Evolutionary conservation across 1,284 basidiomycete genomes (phyloP), one percentile per base, ranked within the genome.

Genomic region (Xanthoconium separans): DNA sequence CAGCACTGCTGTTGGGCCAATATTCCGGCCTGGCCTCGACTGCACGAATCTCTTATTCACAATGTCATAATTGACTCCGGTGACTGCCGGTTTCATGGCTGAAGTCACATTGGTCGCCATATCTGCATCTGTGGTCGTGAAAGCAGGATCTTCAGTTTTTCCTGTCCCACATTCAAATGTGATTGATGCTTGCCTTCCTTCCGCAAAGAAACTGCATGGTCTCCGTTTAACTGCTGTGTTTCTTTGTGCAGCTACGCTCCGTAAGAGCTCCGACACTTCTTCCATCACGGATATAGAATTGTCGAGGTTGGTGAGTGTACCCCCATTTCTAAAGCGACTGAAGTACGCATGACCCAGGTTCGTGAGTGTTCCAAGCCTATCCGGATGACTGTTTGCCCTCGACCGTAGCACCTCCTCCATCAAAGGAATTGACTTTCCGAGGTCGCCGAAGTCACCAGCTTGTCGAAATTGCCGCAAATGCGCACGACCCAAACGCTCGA

Each of bases 161-260:
- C 43, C 36, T 29, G 64, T 69, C 69, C 71, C 74, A 76, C 65
- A 66, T 65, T 63, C 63, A 61, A 57, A 68, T 68, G 72, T 70
- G 62, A 68, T 69, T 64, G 65, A 78, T 80, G 85, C 89, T 91
- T 83, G 85, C 89, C 89, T 91, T 89, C 89, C 89, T 80, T 84
- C 80, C 75, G 82, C 82, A 81, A 85, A 91, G 78, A 90, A 91
- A 80, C 77, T 87, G 85, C 89, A 91, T 75, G 85, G 83, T 84
- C 82, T 85, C 83, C 85, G 80, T 83, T 85, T 89, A 81, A 22
- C 22, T 22, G 22, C 22, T 22, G 22, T 27, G 27, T 27, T 27
- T 27, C 27, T 27, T 27, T 27, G 27, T 27, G 7, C 27, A 27
- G 27, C 27, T 27, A 27, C 27, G 27, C 6, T 7, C 27, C 27